Conservation (phyloP, 495 filamentous ascomycete species). For the Penicillium desertorum region DNA sequence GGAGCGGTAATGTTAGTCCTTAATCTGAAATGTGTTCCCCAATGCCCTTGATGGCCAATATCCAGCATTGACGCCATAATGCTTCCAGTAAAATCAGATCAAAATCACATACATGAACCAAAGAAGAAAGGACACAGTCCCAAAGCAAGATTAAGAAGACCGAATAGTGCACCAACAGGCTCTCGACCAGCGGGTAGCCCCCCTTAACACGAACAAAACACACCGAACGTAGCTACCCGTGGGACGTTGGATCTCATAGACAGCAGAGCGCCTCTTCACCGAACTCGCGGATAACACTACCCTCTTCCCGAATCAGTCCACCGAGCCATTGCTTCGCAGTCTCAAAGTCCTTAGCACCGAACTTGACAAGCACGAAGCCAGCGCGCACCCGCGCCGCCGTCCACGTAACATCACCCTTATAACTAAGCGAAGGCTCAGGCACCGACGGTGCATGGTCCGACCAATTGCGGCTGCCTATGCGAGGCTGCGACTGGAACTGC, state of each 20-base stretch:
- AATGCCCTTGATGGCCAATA: constrained; percentile 3
- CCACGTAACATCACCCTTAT: constrained; percentile 70
- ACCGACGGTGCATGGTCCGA: constrained; percentile 41
- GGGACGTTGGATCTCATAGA: constrained; percentile 38
- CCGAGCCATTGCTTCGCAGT: constrained; percentile 62
- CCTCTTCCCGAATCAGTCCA: constrained; percentile 56
- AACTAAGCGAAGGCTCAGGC: constrained; percentile 33
- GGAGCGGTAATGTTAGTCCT: not conserved
- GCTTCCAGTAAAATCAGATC: constrained; percentile 4
- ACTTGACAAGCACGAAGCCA: constrained; percentile 87
- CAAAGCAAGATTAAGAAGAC: not conserved
- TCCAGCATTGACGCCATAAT: constrained; percentile 1
- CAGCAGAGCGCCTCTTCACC: constrained; percentile 64
- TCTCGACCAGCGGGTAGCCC: constrained; percentile 12
- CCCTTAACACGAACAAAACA: not conserved
- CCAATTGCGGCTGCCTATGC: constrained; percentile 83
- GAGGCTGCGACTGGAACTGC: constrained; percentile 72
- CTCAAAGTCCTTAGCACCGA: constrained; percentile 63
- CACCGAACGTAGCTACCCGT: not conserved
- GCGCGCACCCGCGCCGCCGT: constrained; percentile 75
- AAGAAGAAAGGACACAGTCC: not conserved
- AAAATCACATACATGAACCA: constrained; percentile 3
- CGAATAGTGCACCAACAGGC: no score
- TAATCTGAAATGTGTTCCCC: not conserved
- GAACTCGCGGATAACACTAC: constrained; percentile 56